Base-by-base conservation (phyloP, 2,329 filamentous ascomycete genomes). In the Cercospora sp. region DNA sequence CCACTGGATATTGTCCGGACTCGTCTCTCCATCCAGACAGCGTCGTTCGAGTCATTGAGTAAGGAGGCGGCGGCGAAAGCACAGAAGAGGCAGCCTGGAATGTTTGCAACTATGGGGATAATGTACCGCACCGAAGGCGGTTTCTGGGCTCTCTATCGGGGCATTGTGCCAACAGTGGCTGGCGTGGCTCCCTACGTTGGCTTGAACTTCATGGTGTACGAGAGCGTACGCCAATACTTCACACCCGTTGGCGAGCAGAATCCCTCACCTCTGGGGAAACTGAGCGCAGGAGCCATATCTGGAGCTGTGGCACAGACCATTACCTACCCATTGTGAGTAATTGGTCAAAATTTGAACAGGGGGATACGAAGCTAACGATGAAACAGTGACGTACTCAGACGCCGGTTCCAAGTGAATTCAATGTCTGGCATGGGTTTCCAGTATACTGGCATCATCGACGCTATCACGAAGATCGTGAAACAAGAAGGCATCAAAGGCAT, bases 401-500 rank as follows among this genome's bases (percentile, higher is more conserved):
- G 95, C 68, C 88, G 95, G 61, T 99, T 99, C 79, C 95, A 99
- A 78, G 95, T 99, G 82, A 99, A 99, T 81, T 97, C 95, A 64
- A 99, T 99, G 95, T 93, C 91, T 59, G 95, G 95, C 62, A 94
- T 99, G 89, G 95, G 95, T 61, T 98, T 97, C 81, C 89, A 94
- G 78, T 99, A 99, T 83, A 93, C 91, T 76, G 91, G 90, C 6
- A 90, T 99, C 53, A 85, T 88, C 70, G 93, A 97, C 77, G 95
- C 95, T 3, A 83, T 99, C 70, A 87, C 84, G 62, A 88, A 91
- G 61, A 99, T 99, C 75, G 80, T 97, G 64, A 81, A 86, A 58
- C 89, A 96, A 74, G 95, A 99, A 81, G 95, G 95, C 31, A 45
- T 94, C 64, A 85, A 85, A 68, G 95, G 95, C 61, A 82, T 99